A percentile compares a stretch with the other conserved stretches of the same genome.
phyloP scores from a whole-genome alignment of 371 early-diverging fungal genomes.

The Rozella allomycis region DNA sequence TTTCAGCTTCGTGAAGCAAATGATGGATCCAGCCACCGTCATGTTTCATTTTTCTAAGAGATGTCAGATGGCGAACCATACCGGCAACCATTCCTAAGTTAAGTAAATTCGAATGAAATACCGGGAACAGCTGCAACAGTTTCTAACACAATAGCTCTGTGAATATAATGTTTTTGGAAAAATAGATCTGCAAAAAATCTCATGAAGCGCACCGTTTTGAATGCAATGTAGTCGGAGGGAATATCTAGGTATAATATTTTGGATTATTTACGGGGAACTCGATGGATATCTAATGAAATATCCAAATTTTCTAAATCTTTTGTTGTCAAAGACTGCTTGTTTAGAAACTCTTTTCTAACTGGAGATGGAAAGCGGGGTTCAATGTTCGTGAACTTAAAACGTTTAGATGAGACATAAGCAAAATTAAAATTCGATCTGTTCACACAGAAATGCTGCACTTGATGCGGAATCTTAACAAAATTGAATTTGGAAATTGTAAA shows the following conservation, averaged over 20 bases:
- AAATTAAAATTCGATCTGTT: too few relatives aligned
- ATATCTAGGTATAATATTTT: constrained; percentile 14
- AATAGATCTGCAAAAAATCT: constrained; percentile 49
- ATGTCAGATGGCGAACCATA: constrained; percentile 57
- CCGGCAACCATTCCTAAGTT: too few relatives aligned
- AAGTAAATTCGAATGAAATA: too few relatives aligned
- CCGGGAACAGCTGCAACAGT: constrained; percentile 77
- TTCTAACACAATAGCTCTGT: constrained; percentile 62
- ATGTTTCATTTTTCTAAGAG: constrained; percentile 51
- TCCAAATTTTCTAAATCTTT: constrained; percentile 38
- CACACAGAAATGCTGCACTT: too few relatives aligned
- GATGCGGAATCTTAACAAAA: too few relatives aligned
- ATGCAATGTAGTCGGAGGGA: constrained; percentile 41
- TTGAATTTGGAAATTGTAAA: too few relatives aligned
- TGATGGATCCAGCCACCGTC: constrained; percentile 74
- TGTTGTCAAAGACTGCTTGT: constrained; percentile 21
- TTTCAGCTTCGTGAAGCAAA: constrained; percentile 73
- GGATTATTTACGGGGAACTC: constrained; percentile 3
- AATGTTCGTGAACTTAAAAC: too few relatives aligned
- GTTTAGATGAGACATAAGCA: too few relatives aligned
- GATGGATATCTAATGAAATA: constrained; percentile 34
- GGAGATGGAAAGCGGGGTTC: too few relatives aligned
- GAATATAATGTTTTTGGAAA: constrained; percentile 52
- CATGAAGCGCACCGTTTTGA: constrained; percentile 36
- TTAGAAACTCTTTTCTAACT: constrained; percentile 38